Evolutionary conservation across 2,329 filamentous ascomycete genomes (phyloP).

Genomic region (Gaeumannomyces sp.): DNA sequence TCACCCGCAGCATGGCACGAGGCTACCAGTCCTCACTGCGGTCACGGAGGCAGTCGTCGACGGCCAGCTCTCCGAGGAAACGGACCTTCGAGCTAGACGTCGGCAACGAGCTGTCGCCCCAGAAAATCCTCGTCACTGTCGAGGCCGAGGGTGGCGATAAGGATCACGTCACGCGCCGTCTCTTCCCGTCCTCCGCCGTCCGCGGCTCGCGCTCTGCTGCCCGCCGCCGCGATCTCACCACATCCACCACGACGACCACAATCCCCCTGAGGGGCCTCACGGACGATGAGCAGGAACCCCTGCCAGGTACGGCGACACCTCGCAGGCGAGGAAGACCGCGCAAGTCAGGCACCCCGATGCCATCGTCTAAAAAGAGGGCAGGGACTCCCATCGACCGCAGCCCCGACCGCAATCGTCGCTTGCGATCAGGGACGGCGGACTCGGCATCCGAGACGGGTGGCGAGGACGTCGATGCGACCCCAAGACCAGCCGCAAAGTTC

Average conservation of each 20-base stretch:
- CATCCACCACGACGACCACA: conserved; percentile 43
- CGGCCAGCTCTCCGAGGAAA: conserved; percentile 42
- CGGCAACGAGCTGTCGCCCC: conserved; percentile 42
- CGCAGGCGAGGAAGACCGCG: conserved; percentile 40
- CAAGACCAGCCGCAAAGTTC: conserved; percentile 14
- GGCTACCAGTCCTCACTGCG: conserved; percentile 34
- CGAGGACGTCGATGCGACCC: conserved; percentile 24
- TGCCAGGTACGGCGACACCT: conserved; percentile 29
- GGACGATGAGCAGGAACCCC: conserved; percentile 33
- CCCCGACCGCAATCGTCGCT: conserved; percentile 26
- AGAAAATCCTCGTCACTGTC: conserved; percentile 49
- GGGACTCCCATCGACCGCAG: conserved; percentile 36
- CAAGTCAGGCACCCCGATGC: conserved; percentile 46
- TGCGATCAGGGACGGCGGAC: conserved; percentile 18
- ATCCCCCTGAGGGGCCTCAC: conserved; percentile 42
- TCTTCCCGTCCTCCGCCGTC: conserved; percentile 30
- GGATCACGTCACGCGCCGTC: conserved; percentile 25
- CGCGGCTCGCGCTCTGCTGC: conserved; percentile 33
- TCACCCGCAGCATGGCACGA: conserved; percentile 36
- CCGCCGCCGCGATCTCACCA: conserved; percentile 32
- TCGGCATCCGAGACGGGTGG: conserved; percentile 20
- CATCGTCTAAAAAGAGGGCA: conserved; percentile 35
- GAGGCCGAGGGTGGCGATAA: conserved; percentile 36
- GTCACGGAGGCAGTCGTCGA: conserved; percentile 28
- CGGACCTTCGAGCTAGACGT: conserved; percentile 52